Evolutionary conservation across 2,329 filamentous ascomycete species (phyloP).

Genomic region (Paecilomyces variotii): DNA sequence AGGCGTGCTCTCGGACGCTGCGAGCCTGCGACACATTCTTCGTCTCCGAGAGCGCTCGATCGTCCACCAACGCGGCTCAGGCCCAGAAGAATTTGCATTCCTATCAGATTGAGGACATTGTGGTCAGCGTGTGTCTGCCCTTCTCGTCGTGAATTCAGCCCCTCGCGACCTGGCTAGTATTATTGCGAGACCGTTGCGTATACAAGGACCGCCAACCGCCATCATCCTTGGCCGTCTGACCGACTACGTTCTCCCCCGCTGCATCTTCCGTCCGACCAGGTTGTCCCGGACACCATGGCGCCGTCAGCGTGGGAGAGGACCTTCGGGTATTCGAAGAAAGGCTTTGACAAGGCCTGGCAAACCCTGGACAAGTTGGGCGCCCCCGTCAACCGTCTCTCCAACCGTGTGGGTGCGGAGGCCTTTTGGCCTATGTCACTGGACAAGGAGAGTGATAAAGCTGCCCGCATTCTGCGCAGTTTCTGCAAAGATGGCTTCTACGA

Average conservation of each 20-base stretch:
- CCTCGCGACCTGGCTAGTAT: not conserved
- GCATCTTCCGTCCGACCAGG: not conserved
- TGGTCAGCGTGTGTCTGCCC: not conserved
- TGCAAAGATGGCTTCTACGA: slow-evolving; percentile 71
- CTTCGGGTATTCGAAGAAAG: slow-evolving; percentile 43
- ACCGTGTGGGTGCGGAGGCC: slow-evolving; percentile 71
- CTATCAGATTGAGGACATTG: not conserved
- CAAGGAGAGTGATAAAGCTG: slow-evolving; percentile 85
- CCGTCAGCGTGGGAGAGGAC: slow-evolving; percentile 49
- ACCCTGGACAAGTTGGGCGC: slow-evolving; percentile 61
- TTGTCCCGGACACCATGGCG: slow-evolving; percentile 20
- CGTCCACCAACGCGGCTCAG: not conserved
- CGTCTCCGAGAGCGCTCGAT: not conserved
- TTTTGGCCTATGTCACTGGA: slow-evolving; percentile 83
- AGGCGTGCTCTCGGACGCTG: not conserved
- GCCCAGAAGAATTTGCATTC: not conserved
- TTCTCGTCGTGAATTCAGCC: not conserved
- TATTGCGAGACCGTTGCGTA: not conserved
- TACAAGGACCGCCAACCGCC: not conserved
- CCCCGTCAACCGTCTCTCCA: slow-evolving; percentile 72
- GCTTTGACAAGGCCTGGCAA: slow-evolving; percentile 66
- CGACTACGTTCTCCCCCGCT: slow-evolving; percentile 6
- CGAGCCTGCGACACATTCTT: not conserved
- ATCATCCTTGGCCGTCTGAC: not conserved
- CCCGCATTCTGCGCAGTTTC: slow-evolving; percentile 81